Evolutionary conservation across 2,329 filamentous ascomycete genomes (phyloP).

Genomic region (Phaeophleospora eucalypticola): DNA sequence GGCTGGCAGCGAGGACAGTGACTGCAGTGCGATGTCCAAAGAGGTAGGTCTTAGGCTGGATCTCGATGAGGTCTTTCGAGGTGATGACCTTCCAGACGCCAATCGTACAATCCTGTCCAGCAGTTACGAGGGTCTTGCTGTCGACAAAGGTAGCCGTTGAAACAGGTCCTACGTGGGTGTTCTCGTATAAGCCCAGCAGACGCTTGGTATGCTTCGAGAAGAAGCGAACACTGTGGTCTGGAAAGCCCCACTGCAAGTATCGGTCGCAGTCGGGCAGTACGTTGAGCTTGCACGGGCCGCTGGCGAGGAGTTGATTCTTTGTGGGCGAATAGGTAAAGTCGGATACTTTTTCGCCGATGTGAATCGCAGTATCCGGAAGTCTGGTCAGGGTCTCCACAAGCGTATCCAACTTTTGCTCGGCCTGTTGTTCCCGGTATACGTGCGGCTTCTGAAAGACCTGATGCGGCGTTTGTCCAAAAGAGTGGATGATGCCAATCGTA

Average conservation of each 20-base stretch:
- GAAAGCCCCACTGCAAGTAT: conserved; percentile 93
- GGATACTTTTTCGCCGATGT: conserved; percentile 73
- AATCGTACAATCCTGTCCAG: conserved; percentile 86
- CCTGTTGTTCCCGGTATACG: conserved; percentile 63
- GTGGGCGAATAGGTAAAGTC: conserved; percentile 75
- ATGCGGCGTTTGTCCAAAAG: conserved; percentile 95
- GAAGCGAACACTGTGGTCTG: conserved; percentile 88
- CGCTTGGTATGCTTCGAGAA: conserved; percentile 79
- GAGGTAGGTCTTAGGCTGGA: conserved; percentile 72
- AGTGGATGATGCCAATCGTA: conserved; percentile 94
- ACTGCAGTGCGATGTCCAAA: conserved; percentile 89
- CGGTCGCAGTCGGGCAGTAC: conserved; percentile 83
- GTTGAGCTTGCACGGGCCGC: conserved; percentile 79
- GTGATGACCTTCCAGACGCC: conserved; percentile 71
- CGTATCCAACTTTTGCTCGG: conserved; percentile 66
- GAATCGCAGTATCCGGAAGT: conserved; percentile 71
- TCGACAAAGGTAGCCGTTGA: conserved; percentile 81
- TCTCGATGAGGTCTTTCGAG: conserved; percentile 64
- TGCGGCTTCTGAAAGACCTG: conserved; percentile 87
- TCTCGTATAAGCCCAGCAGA: conserved; percentile 83
- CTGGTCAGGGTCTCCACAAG: conserved; percentile 71
- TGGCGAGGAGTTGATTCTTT: conserved; percentile 76
- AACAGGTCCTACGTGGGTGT: conserved; percentile 86
- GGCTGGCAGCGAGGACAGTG: conserved; percentile 75
- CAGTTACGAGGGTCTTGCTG: conserved; percentile 84